phyloP scores from a whole-genome alignment of 345 rosid genomes.

The Alliaria petiolata region DNA sequence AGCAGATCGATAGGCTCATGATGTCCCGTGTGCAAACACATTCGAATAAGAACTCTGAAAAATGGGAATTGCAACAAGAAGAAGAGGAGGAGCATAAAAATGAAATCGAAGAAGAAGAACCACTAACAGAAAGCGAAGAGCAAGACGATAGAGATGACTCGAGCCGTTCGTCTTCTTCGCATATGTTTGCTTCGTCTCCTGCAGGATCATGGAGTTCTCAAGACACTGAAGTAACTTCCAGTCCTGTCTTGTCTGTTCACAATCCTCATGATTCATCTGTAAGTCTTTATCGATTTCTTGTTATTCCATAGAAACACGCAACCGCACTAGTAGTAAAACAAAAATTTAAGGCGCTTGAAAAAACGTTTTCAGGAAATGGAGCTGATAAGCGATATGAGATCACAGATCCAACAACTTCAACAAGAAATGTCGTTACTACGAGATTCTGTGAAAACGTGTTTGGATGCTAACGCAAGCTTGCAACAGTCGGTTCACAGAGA shows the following conservation, averaged over 20 bases:
- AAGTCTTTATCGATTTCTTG: neutral
- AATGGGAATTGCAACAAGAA: slow-evolving; percentile 13
- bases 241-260: slow-evolving; percentile 7
- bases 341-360: neutral
- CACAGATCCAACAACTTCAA: slow-evolving; percentile 67
- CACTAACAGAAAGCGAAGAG: slow-evolving; percentile 16
- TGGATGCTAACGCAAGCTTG: slow-evolving; percentile 52
- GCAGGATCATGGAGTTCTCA: slow-evolving; percentile 54
- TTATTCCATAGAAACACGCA: neutral
- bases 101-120: slow-evolving; percentile 21
- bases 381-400: slow-evolving; percentile 55
- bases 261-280: slow-evolving; percentile 20
- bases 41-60: slow-evolving; percentile 24
- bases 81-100: slow-evolving; percentile 19
- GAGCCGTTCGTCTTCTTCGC: slow-evolving; percentile 39
- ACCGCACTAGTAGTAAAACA: neutral
- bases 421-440: slow-evolving; percentile 63
- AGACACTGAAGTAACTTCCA: slow-evolving; percentile 40
- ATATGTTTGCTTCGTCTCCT: slow-evolving; percentile 29
- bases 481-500: slow-evolving; percentile 40
- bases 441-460: slow-evolving; percentile 51
- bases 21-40: slow-evolving; percentile 46
- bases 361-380: slow-evolving; percentile 60
- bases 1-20: slow-evolving; percentile 65
- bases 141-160: slow-evolving; percentile 27